phyloP scores from a whole-genome alignment of 1,284 basidiomycete species.

The Tausonia pullulans region DNA sequence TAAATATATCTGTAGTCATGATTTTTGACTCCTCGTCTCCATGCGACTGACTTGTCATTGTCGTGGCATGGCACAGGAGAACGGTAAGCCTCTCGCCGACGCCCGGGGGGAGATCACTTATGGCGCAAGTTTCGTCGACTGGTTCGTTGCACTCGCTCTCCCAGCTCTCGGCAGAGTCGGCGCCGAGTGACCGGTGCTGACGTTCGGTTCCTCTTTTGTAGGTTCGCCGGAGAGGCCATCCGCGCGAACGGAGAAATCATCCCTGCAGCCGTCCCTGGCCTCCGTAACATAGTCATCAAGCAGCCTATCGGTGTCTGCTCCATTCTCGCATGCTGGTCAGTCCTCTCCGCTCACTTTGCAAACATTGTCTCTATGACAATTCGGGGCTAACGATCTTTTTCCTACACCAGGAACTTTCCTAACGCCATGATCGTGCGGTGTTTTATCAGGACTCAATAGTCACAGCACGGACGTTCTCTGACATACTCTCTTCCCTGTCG shows the following conservation, averaged over 20 bases:
- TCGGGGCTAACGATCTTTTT: not conserved
- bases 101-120: slow-evolving; percentile 71
- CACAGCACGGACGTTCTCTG: not conserved
- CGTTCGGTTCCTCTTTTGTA: slow-evolving; percentile 31
- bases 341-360: slow-evolving; percentile 19
- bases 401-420: slow-evolving; percentile 35
- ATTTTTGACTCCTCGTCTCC: slow-evolving; percentile 6
- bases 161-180: slow-evolving; percentile 8
- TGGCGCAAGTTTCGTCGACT: slow-evolving; percentile 73
- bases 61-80: slow-evolving; percentile 50
- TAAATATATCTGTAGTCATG: slow-evolving; percentile 33
- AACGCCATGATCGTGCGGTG: slow-evolving; percentile 6
- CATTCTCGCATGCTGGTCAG: slow-evolving; percentile 33
- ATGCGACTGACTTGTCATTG: slow-evolving; percentile 22
- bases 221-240: slow-evolving; percentile 72
- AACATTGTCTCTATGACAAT: not conserved
- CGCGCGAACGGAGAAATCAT: slow-evolving; percentile 66
- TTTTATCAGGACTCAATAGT: no score
- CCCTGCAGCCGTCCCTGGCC: slow-evolving; percentile 58
- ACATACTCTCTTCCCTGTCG: not conserved
- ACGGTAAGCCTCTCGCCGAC: slow-evolving; percentile 76
- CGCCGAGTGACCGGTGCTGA: slow-evolving; percentile 54
- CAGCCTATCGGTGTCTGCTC: slow-evolving; percentile 66
- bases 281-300: slow-evolving; percentile 83
- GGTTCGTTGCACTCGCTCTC: slow-evolving; percentile 31